Percentiles rank a stretch among this genome's conserved stretches.
Conservation (phyloP, 2,329 filamentous ascomycete genomes). For the Talaromyces atroroseus region DNA sequence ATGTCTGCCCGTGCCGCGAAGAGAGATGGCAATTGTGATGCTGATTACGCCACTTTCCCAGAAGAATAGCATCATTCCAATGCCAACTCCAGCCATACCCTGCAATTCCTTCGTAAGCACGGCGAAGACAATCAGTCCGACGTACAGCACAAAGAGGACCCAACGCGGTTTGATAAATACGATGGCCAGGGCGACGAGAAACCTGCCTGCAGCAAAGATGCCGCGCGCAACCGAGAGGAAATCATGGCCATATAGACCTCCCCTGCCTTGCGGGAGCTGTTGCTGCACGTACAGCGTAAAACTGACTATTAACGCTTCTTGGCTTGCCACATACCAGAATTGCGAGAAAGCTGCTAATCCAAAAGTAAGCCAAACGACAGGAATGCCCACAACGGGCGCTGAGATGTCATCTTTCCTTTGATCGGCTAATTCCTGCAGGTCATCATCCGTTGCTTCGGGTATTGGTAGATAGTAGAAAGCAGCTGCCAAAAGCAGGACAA, state of each 20-base stretch:
- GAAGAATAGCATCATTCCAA: slow-evolving; percentile 51
- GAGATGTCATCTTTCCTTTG: slow-evolving; percentile 47
- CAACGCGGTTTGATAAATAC: slow-evolving; percentile 54
- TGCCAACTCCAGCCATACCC: slow-evolving; percentile 41
- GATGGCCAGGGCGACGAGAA: slow-evolving; percentile 49
- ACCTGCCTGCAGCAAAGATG: slow-evolving; percentile 54
- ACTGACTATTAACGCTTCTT: slow-evolving; percentile 51
- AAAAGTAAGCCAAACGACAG: slow-evolving; percentile 53
- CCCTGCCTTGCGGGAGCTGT: slow-evolving; percentile 32
- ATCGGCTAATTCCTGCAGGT: slow-evolving; percentile 52
- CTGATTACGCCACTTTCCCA: slow-evolving; percentile 58
- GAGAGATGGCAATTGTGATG: slow-evolving; percentile 53
- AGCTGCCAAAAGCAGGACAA: slow-evolving; percentile 54
- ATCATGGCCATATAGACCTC: slow-evolving; percentile 27
- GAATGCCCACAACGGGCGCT: slow-evolving; percentile 40
- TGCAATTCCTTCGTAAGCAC: slow-evolving; percentile 47
- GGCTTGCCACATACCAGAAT: slow-evolving; percentile 58
- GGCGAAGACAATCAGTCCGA: slow-evolving; percentile 49
- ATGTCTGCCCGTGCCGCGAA: slow-evolving; percentile 54
- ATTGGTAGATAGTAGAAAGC: slow-evolving; percentile 58
- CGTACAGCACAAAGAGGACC: slow-evolving; percentile 50
- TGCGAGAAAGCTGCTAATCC: slow-evolving; percentile 50
- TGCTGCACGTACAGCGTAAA: slow-evolving; percentile 41
- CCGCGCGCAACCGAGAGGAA: slow-evolving; percentile 53
- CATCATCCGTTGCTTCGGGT: slow-evolving; percentile 57